A percentile compares a stretch with the other conserved stretches of the same genome.
Evolutionary conservation across 768 basidiomycete genomes (phyloP).

Genomic region (Macrolepiota dolichaula): DNA sequence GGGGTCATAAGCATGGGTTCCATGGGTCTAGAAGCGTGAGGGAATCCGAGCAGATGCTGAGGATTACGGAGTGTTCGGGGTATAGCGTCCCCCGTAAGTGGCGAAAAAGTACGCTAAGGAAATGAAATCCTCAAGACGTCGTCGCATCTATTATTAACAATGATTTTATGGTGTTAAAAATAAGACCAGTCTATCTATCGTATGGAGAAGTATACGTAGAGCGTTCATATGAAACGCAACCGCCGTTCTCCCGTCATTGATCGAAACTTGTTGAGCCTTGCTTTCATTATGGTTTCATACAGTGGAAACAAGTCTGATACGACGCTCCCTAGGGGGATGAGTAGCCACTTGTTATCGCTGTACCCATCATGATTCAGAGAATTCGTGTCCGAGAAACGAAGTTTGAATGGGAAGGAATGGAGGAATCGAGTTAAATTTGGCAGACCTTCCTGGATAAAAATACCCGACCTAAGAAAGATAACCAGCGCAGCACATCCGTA

Average conservation of each 20-base stretch:
- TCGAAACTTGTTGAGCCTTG: neutral
- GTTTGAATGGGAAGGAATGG: neutral
- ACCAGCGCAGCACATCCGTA: neutral
- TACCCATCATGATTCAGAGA: neutral
- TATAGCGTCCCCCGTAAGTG: neutral
- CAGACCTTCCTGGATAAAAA: neutral
- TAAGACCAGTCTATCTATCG: neutral
- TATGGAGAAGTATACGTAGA: neutral
- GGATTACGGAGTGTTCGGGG: slow-evolving; percentile 5
- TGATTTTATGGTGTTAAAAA: neutral
- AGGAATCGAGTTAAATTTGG: neutral
- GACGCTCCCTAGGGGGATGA: too few species aligned
- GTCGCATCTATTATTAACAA: slow-evolving; percentile 1
- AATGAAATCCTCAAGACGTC: neutral
- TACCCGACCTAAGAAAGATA: neutral
- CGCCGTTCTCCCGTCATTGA: neutral
- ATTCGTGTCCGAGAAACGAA: neutral
- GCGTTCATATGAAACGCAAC: neutral
- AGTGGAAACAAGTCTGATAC: neutral
- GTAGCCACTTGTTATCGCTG: neutral
- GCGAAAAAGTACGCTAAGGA: neutral
- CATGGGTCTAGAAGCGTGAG: slow-evolving; percentile 6
- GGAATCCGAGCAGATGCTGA: neutral
- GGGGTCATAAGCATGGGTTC: neutral
- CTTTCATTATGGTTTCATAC: neutral